Percentiles rank a stretch among this genome's conserved stretches.
Conservation (phyloP, 2,329 filamentous ascomycete genomes). For the Aspergillus neoniger region DNA sequence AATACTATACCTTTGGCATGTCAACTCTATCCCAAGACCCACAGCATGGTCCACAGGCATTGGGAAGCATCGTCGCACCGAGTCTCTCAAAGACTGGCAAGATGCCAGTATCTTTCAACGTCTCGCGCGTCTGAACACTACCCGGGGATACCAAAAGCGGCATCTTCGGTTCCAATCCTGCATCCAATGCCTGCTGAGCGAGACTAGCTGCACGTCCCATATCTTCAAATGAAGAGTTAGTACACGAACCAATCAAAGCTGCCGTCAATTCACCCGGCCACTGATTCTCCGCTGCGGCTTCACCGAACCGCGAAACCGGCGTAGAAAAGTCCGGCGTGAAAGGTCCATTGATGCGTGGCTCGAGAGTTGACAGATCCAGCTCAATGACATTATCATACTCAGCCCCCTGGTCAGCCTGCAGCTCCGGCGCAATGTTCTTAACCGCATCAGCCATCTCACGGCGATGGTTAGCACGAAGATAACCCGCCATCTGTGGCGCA, state of each 20-base stretch:
- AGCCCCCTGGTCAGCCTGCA: not conserved
- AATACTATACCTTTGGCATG: not conserved
- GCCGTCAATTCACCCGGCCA: not conserved
- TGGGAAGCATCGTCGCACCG: not conserved
- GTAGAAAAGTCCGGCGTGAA: not conserved
- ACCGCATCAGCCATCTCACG: not conserved
- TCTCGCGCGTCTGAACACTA: not conserved
- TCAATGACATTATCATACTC: not conserved
- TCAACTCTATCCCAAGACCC: not conserved
- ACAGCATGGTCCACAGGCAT: not conserved
- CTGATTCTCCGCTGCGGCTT: not conserved
- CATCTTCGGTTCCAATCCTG: not conserved
- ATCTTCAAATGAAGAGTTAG: conserved; percentile 1
- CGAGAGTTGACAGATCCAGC: not conserved
- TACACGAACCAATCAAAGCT: not conserved
- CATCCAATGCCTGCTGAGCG: not conserved
- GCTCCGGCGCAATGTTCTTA: not conserved
- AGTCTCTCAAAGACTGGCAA: not conserved
- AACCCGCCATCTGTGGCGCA: not conserved
- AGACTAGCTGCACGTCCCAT: not conserved
- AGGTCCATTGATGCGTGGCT: not conserved
- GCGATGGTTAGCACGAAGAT: not conserved
- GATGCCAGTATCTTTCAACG: not conserved
- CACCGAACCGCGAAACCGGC: not conserved
- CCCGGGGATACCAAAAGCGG: not conserved